A percentile compares a stretch with the other conserved stretches of the same genome.
phyloP scores from a whole-genome alignment of 495 filamentous ascomycete genomes.

The Penicillium pancosmium region DNA sequence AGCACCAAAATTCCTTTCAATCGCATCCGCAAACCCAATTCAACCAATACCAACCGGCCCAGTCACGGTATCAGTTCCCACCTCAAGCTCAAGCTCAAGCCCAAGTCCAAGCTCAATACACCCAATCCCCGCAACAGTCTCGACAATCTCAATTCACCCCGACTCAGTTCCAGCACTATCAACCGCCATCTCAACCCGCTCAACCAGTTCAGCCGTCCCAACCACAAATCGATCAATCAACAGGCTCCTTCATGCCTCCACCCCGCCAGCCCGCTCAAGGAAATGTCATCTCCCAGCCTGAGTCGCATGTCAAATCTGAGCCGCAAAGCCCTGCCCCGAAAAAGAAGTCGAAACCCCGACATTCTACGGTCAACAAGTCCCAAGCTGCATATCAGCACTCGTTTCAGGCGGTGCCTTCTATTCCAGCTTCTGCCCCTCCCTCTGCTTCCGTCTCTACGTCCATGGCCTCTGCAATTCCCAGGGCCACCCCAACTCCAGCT shows the following conservation, averaged over 20 bases:
- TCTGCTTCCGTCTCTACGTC: constrained; percentile 4
- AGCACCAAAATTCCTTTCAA: constrained; percentile 19
- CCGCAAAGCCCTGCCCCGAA: constrained; percentile 25
- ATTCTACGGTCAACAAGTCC: constrained; percentile 10
- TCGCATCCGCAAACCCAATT: constrained; percentile 22
- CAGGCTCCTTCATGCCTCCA: constrained; percentile 9
- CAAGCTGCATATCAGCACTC: constrained; percentile 16
- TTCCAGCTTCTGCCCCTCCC: background rate
- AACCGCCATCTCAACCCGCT: constrained; percentile 16
- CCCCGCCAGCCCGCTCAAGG: constrained; percentile 4
- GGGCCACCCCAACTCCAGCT: background rate
- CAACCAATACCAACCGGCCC: constrained; percentile 28
- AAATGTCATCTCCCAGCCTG: constrained; percentile 8
- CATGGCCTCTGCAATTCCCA: background rate
- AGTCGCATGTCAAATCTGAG: constrained; percentile 14
- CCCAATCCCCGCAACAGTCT: constrained; percentile 25
- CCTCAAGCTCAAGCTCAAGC: constrained; percentile 3
- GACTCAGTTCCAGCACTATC: constrained; percentile 26
- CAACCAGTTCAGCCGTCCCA: background rate
- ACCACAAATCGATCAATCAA: constrained; percentile 7
- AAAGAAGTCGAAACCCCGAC: constrained; percentile 28
- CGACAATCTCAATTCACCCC: constrained; percentile 11
- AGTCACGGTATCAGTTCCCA: constrained; percentile 13
- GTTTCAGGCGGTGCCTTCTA: constrained; percentile 8
- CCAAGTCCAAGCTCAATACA: constrained; percentile 10